These are phyloP conservation scores for Auricularia cornea DNA, from an alignment of 768 basidiomycete genomes.

Conservation along the genomic window DNA sequence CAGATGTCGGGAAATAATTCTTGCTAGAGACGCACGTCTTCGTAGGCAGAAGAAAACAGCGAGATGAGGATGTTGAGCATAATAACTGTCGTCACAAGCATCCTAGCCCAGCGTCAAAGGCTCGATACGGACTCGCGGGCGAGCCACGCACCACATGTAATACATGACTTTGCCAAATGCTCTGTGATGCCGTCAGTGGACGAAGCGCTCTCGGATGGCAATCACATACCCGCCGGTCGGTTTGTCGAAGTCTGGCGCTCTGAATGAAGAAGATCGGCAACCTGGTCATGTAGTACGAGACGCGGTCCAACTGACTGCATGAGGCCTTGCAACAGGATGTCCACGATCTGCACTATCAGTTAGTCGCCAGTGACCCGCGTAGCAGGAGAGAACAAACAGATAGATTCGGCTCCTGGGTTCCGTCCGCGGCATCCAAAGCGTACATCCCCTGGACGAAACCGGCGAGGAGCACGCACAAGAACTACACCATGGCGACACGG, in stretches of 20 bases:
- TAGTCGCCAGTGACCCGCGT: no score
- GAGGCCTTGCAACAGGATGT: conserved; percentile 70
- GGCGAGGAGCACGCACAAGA: conserved; percentile 70
- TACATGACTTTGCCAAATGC: conserved; percentile 56
- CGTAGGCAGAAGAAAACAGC: conserved; percentile 88
- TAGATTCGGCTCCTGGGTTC: no score
- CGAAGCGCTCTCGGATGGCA: conserved; percentile 30
- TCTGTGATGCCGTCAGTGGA: not conserved
- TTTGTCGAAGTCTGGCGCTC: conserved; percentile 59
- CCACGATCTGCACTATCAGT: conserved; percentile 42
- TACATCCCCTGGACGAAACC: conserved; percentile 85
- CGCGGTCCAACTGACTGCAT: conserved; percentile 49
- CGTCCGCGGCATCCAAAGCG: conserved; percentile 88
- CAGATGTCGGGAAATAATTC: not conserved
- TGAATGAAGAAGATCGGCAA: conserved; percentile 16
- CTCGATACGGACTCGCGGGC: no score
- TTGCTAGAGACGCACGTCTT: conserved; percentile 49
- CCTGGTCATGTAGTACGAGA: not conserved
- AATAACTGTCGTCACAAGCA: conserved; percentile 70
- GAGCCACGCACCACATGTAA: conserved; percentile 54
- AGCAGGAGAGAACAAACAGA: no score
- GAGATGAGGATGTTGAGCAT: conserved; percentile 92
- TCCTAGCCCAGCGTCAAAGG: conserved; percentile 54
- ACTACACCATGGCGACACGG: conserved; percentile 29
- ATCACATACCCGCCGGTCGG: conserved; percentile 39